phyloP scores from a whole-genome alignment of 306 rosid genomes.

The Amphicarpaea edgeworthii region DNA sequence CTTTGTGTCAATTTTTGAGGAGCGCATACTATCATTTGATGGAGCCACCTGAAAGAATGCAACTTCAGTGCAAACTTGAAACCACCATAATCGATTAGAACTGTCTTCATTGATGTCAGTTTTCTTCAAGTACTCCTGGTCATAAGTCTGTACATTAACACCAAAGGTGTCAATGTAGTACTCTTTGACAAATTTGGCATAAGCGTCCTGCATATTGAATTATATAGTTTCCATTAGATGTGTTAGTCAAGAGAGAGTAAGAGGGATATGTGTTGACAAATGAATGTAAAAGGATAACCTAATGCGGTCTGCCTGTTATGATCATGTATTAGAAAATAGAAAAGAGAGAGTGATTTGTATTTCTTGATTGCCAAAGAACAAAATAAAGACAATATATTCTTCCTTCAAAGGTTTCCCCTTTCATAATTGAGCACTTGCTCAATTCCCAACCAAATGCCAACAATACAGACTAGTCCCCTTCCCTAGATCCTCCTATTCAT shows the following conservation, averaged over 20 bases:
- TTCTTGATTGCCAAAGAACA: neutral
- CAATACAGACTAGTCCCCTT: neutral
- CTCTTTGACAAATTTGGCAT: conserved; percentile 80
- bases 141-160: conserved; percentile 54
- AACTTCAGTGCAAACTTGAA: conserved; percentile 97
- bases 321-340: neutral
- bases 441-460: neutral
- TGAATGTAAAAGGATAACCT: no score
- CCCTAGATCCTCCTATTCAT: neutral
- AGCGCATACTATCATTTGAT: conserved; percentile 83
- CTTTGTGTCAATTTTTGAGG: conserved; percentile 81
- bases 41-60: conserved; percentile 99
- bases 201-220: conserved; percentile 67
- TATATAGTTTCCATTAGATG: conserved; percentile 39
- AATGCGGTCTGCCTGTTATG: neutral
- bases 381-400: neutral
- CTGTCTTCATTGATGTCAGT: conserved; percentile 63
- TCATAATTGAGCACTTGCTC: neutral
- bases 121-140: conserved; percentile 74
- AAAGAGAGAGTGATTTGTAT: neutral
- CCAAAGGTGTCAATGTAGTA: conserved; percentile 64
- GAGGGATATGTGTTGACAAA: neutral
- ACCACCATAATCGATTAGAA: conserved; percentile 90
- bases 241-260: neutral
- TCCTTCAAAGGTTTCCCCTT: neutral